phyloP scores from a whole-genome alignment of 805 yeast genomes.

The Ogataea corticis region DNA sequence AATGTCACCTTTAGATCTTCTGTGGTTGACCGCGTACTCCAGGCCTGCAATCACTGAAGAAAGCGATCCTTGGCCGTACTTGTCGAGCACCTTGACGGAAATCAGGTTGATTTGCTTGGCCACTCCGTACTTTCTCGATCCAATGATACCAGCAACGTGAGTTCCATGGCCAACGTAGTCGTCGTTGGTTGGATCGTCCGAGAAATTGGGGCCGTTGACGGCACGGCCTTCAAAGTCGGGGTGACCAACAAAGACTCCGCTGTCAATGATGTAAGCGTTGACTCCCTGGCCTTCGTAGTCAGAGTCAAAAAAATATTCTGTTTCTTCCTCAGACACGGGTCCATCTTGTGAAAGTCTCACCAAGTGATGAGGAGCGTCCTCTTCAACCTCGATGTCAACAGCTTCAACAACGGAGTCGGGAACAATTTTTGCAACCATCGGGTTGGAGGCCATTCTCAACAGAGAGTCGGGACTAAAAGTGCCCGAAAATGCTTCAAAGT shows the following conservation, averaged over 20 bases:
- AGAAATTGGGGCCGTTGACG: slow-evolving; percentile 57
- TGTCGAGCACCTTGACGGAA: slow-evolving; percentile 74
- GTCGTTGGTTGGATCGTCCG: slow-evolving; percentile 54
- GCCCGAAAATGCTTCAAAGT: slow-evolving; percentile 70
- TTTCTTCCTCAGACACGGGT: slow-evolving; percentile 27
- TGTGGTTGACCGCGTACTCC: slow-evolving; percentile 66
- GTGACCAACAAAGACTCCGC: slow-evolving; percentile 68
- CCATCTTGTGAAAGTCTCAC: slow-evolving; percentile 58
- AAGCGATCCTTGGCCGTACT: slow-evolving; percentile 68
- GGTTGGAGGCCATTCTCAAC: slow-evolving; percentile 52
- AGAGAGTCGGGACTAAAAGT: slow-evolving; percentile 50
- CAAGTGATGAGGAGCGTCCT: slow-evolving; percentile 50
- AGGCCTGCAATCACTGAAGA: slow-evolving; percentile 65
- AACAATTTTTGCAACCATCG: slow-evolving; percentile 65
- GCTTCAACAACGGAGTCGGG: slow-evolving; percentile 66
- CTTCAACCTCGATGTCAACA: slow-evolving; percentile 45
- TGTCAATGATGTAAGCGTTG: slow-evolving; percentile 77
- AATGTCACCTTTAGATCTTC: slow-evolving; percentile 32
- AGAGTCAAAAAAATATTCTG: slow-evolving; percentile 50
- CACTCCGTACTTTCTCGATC: slow-evolving; percentile 78
- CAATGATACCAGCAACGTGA: slow-evolving; percentile 88
- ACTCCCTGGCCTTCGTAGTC: slow-evolving; percentile 56
- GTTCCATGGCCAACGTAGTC: slow-evolving; percentile 91
- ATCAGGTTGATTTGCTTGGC: slow-evolving; percentile 67
- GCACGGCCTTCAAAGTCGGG: slow-evolving; percentile 70